Conservation (phyloP, 2,329 filamentous ascomycete genomes). For the Sordariomycetes sp. region DNA sequence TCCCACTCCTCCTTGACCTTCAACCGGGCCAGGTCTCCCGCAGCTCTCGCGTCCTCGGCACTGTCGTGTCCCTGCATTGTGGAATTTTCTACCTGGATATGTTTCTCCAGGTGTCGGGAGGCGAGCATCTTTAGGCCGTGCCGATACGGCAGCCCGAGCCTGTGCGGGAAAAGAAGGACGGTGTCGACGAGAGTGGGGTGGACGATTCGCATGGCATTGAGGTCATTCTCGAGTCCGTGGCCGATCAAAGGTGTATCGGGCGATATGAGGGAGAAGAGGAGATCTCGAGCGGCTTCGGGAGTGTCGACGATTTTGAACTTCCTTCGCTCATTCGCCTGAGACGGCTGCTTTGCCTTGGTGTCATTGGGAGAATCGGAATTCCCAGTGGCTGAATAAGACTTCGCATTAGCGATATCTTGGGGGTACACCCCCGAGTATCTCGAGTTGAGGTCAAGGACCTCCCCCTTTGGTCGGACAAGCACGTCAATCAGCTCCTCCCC, state of each 20-base stretch:
- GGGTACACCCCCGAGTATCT: constrained; percentile 80
- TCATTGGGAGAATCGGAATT: constrained; percentile 12
- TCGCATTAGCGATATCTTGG: constrained; percentile 62
- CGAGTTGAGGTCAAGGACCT: constrained; percentile 83
- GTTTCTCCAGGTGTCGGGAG: constrained; percentile 55
- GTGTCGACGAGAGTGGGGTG: constrained; percentile 84
- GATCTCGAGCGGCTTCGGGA: constrained; percentile 60
- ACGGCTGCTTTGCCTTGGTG: constrained; percentile 9
- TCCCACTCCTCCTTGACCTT: constrained; percentile 64
- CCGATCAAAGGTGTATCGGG: constrained; percentile 78
- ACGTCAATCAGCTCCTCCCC: constrained; percentile 70
- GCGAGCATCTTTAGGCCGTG: constrained; percentile 68
- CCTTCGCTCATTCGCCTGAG: constrained; percentile 17
- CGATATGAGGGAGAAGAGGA: constrained; percentile 67
- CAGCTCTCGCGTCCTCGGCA: constrained; percentile 79
- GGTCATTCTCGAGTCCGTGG: constrained; percentile 90
- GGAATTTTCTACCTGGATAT: constrained; percentile 62
- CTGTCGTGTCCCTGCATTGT: constrained; percentile 68
- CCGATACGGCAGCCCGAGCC: constrained; percentile 63
- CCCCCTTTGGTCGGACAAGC: constrained; percentile 72
- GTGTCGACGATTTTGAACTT: constrained; percentile 64
- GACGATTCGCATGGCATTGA: constrained; percentile 75
- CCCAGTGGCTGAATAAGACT: constrained; percentile 33
- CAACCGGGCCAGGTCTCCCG: constrained; percentile 71
- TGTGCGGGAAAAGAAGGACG: constrained; percentile 72